Percentiles rank a stretch among this genome's conserved stretches.
Conservation (phyloP, 106 monocot species). For the Dendrobium chrysotoxum region DNA sequence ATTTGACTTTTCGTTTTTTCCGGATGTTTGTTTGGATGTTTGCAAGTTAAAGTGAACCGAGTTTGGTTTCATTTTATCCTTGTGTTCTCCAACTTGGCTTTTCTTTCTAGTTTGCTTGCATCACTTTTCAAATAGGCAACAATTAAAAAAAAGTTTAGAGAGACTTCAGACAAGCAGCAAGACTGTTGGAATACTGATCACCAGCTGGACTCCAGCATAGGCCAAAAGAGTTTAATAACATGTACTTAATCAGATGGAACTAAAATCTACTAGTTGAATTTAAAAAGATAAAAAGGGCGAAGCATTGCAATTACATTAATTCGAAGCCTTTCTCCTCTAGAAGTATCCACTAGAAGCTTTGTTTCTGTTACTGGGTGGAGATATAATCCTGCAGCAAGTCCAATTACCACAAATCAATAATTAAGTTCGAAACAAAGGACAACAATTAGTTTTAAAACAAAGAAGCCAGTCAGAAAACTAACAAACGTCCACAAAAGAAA, state of each 20-base stretch:
- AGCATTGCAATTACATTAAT: constrained; percentile 67
- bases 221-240: not conserved
- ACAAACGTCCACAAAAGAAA: not conserved
- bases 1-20: no score
- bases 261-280: not conserved
- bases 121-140: no score
- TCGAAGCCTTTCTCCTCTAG: constrained; percentile 87
- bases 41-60: no score
- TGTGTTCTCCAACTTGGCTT: no score
- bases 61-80: no score
- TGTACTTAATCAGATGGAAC: not conserved
- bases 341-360: constrained; percentile 86
- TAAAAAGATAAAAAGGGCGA: not conserved
- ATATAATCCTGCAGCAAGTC: constrained; percentile 64
- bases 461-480: not conserved
- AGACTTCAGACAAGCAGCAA: no score
- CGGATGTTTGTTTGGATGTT: no score
- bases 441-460: not conserved
- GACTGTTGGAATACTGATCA: no score
- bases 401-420: not conserved
- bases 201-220: no score
- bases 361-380: constrained; percentile 80
- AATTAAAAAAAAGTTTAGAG: no score
- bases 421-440: not conserved
- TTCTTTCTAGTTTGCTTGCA: no score